These are phyloP conservation scores for Melampsora americana DNA, from an alignment of 1,284 basidiomycete genomes.

Conservation along the genomic window DNA sequence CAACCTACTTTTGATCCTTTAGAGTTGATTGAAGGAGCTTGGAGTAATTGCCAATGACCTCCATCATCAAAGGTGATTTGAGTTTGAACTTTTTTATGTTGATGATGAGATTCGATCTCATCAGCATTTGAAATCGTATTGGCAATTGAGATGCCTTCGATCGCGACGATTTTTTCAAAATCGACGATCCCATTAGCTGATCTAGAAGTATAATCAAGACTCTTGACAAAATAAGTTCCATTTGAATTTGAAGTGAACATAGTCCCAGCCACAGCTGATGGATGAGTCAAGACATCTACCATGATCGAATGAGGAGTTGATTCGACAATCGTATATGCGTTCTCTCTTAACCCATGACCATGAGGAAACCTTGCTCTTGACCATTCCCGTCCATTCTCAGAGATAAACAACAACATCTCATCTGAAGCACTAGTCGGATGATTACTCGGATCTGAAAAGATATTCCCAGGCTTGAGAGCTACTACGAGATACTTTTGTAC, in stretches of 20 bases:
- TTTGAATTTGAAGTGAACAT: constrained; percentile 91
- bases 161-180: constrained; percentile 82
- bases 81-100: constrained; percentile 68
- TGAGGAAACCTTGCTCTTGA: constrained; percentile 80
- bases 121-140: constrained; percentile 79
- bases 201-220: constrained; percentile 82
- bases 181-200: constrained; percentile 85
- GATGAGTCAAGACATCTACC: constrained; percentile 82
- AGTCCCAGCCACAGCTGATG: constrained; percentile 72
- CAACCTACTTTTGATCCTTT: constrained; percentile 67
- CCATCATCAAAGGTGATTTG: constrained; percentile 90
- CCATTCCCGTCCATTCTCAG: constrained; percentile 75
- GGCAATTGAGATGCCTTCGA: constrained; percentile 89
- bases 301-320: constrained; percentile 85
- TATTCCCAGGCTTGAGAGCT: constrained; percentile 62
- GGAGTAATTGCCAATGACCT: constrained; percentile 71
- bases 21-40: constrained; percentile 64
- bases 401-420: constrained; percentile 80
- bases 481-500: constrained; percentile 86
- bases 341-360: constrained; percentile 74
- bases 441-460: constrained; percentile 27
- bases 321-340: constrained; percentile 93
- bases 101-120: constrained; percentile 68
- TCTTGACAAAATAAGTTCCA: constrained; percentile 91
- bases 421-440: constrained; percentile 56